phyloP scores from a whole-genome alignment of 2,329 filamentous ascomycete genomes.

The Gremmenia infestans region DNA sequence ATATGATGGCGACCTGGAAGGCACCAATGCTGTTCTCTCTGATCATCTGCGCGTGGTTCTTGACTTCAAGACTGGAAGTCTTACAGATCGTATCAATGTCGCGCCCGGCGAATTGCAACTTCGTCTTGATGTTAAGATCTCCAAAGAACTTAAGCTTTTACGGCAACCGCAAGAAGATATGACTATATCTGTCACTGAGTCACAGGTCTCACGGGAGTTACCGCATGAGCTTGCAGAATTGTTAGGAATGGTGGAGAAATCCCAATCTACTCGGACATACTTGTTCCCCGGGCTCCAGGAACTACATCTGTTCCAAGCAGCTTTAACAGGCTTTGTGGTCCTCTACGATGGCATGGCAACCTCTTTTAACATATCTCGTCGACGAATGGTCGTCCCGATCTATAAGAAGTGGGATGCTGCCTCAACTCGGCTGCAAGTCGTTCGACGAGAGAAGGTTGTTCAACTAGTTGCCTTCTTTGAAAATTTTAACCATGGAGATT shows the following conservation, averaged over 20 bases:
- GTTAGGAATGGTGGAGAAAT: conserved; percentile 41
- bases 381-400: conserved; percentile 85
- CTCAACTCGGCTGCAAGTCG: conserved; percentile 74
- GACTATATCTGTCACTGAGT: conserved; percentile 69
- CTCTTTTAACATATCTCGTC: conserved; percentile 75
- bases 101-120: conserved; percentile 68
- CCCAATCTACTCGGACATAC: conserved; percentile 65
- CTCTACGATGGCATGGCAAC: conserved; percentile 67
- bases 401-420: conserved; percentile 91
- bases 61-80: conserved; percentile 68
- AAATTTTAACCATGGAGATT: conserved; percentile 79
- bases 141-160: conserved; percentile 59
- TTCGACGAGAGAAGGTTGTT: conserved; percentile 67
- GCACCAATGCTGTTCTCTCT: conserved; percentile 65
- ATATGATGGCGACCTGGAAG: conserved; percentile 51
- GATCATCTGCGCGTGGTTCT: conserved; percentile 71
- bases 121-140: conserved; percentile 55
- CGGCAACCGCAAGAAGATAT: conserved; percentile 73
- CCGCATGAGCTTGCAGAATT: conserved; percentile 56
- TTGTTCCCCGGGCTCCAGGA: conserved; percentile 62
- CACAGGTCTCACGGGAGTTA: conserved; percentile 56
- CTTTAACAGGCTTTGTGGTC: conserved; percentile 75
- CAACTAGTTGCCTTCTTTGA: conserved; percentile 85
- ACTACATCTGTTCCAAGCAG: conserved; percentile 72
- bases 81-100: conserved; percentile 81